Conservation (phyloP, 306 rosid species). For the Trifolium pratense region DNA sequence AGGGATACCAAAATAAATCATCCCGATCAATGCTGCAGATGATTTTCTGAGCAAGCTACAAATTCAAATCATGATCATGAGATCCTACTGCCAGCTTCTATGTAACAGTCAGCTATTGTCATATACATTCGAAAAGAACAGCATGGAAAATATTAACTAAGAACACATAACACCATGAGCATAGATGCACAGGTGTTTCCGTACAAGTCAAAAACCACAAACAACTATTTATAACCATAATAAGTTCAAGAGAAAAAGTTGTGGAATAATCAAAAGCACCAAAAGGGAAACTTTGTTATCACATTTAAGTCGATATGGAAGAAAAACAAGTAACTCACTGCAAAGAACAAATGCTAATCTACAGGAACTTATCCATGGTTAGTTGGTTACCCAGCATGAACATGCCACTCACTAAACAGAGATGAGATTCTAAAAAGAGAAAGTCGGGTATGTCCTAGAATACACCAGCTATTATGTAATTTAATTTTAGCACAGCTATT, state of each 20-base stretch:
- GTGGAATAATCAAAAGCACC: constrained; percentile 24
- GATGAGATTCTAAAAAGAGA: constrained; percentile 26
- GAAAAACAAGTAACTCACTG: constrained; percentile 18
- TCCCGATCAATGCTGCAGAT: neutral
- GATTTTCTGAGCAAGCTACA: constrained; percentile 6
- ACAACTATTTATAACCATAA: neutral
- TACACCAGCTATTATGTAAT: neutral
- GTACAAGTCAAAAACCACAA: constrained; percentile 10
- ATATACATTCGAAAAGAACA: neutral
- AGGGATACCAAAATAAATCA: neutral
- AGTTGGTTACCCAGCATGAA: constrained; percentile 20
- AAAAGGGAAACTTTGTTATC: constrained; percentile 1
- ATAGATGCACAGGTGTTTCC: constrained; percentile 12
- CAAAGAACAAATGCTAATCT: constrained; percentile 14
- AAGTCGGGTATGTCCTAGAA: constrained; percentile 22
- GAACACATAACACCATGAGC: neutral
- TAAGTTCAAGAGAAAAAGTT: constrained; percentile 2
- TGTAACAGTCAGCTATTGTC: neutral
- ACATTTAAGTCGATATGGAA: constrained; percentile 13
- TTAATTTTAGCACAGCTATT: constrained; percentile 16
- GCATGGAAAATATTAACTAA: constrained; percentile 23
- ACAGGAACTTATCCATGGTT: constrained; percentile 8
- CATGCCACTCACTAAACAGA: constrained; percentile 3
- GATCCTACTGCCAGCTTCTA: neutral
- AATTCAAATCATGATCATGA: constrained; percentile 1